Evolutionary conservation across 1,284 basidiomycete species (phyloP), one percentile per base, ranked within the genome.

Genomic region (Austroboletus novae-zelandiae): DNA sequence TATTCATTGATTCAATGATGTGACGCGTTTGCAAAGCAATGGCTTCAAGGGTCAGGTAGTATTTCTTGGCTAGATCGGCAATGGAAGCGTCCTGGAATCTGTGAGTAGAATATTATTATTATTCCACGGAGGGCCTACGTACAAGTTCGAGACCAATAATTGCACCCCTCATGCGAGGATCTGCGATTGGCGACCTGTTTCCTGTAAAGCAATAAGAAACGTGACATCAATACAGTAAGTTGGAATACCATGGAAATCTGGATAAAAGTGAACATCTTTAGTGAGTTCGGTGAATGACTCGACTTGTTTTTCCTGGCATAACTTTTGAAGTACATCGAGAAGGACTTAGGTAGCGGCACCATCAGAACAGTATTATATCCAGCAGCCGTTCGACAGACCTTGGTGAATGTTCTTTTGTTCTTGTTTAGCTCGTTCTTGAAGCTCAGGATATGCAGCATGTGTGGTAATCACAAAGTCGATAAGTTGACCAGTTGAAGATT

Each of bases 401-500:
- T 73, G 66, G 58, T 86, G 81, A 10, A 86, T 80, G 55, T 77
- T 79, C 53, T 76, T 80, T 29, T 79, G 69, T 55, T 80, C 73
- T 48, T 76, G 64, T 56, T 79, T 75, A 1, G 78, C 80, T 8
- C 75, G 60, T 47, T 85, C 78, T 44, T 85, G 72, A 17, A 97
- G 81, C 46, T 82, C 76, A 6, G 78, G 68, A 57, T 91, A 91
- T 1, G 95, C 92, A 1, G 90, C 83, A 63, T 99, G 96, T 0
- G 91, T 98, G 31, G 86, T 93, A 57, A 98, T 81, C 69, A 97
- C 86, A 66, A 97, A 98, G 64, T 99, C 94, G 57, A 98, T 94
- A 23, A 98, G 78, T 73, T 97, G 95, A n/a, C 96, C 97, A 0
- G 96, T 99, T 0, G 94, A 96, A 17, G 94, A 97, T 71, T 99